Evolutionary conservation across 805 yeast species (phyloP), one percentile per base, ranked within the genome.

Genomic region (Millerozyma acaciae): DNA sequence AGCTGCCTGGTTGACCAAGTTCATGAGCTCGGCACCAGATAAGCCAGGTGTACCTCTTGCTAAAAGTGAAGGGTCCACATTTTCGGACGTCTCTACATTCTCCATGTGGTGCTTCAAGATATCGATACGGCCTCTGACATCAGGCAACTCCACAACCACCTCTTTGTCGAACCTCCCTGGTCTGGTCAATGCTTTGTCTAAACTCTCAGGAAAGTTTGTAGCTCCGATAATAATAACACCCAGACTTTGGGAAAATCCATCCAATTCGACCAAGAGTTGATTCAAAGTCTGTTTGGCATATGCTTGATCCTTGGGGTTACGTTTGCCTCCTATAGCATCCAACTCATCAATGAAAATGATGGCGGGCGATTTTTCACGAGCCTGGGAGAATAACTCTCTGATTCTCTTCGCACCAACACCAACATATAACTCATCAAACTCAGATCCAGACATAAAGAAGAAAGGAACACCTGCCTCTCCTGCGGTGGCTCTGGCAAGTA

Each of bases 381-480:
- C 99, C 47, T 93, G 95, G 5, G 80, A 66, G 51, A 93, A 93
- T 44, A 93, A 73, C 52, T 94, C 98, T 48, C 99, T 81, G 35
- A 93, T 94, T 53, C 98, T 77, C 60, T 89, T 90, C 34, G 99
- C 98, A 55, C 99, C 99, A 28, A 94, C 97, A 57, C 99, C 99
- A 14, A 93, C 98, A 52, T 90, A 93, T 47, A 94, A 75, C 63
- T 93, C 98, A 57, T 94, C 99, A 55, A 93, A 93, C 58, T 93
- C 98, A 1, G 96, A 86, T 29, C 98, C 98, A 5, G 96, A 85
- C 97, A 93, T 90, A 62, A 90, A 90, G 63, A 89, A 90, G 55
- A 93, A 93, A 26, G 97, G 98, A 16, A 93, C 97, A 35, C 96
- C 97, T 5, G 98, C 97, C 62, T 90, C 97, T 43, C 97, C 97